Percentiles rank a stretch among this genome's conserved stretches.
Evolutionary conservation across 1,284 basidiomycete genomes (phyloP).

Genomic region (Malassezia obtusa): DNA sequence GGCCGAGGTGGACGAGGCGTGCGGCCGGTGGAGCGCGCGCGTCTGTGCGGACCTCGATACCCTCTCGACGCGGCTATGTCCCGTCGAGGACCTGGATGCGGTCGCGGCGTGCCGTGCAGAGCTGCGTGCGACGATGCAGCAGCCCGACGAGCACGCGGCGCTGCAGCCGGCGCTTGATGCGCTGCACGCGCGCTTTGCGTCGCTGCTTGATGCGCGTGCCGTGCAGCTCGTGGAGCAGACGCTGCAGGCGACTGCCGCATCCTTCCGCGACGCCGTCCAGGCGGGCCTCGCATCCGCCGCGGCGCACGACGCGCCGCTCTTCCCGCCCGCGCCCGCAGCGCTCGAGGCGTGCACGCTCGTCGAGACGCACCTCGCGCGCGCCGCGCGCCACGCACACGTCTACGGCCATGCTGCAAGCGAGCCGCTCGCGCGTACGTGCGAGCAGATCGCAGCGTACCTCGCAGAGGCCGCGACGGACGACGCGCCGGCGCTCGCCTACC

Average conservation of each 20-base stretch:
- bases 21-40: background rate
- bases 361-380: background rate
- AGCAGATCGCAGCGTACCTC: background rate
- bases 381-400: background rate
- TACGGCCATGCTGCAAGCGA: background rate
- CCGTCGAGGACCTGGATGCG: background rate
- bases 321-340: background rate
- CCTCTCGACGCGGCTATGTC: background rate
- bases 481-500: background rate
- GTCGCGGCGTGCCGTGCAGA: background rate
- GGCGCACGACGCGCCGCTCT: background rate
- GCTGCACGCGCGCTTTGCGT: background rate
- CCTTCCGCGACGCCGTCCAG: background rate
- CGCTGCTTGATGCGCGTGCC: constrained; percentile 5
- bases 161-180: background rate
- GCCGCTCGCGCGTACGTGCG: background rate
- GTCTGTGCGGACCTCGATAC: background rate
- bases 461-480: background rate
- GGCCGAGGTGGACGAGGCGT: background rate
- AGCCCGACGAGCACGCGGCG: background rate
- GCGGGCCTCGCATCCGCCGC: background rate
- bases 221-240: constrained; percentile 1
- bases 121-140: background rate
- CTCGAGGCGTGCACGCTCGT: background rate
- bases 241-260: background rate